Evolutionary conservation across 108 stramenopile species (phyloP), one percentile per base, ranked within the genome.

Genomic region (Cyclotella sp.): DNA sequence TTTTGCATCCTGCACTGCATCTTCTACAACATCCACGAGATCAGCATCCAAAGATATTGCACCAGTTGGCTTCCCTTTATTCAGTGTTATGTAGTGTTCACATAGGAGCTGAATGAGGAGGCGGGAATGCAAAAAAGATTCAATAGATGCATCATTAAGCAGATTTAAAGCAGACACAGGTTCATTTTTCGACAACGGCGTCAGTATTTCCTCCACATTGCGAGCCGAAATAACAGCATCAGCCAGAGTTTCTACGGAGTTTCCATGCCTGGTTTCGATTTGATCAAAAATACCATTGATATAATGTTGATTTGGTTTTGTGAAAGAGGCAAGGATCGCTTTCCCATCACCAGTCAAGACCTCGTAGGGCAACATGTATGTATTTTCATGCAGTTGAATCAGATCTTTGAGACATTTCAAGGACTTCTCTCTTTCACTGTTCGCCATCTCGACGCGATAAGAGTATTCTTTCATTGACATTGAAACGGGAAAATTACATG

Each of bases 1-100:
- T 21, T 76, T 77, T 27, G 93, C 89, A 73, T 94, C 91, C 22
- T 86, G 85, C 9, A 77, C 49, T n/a, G 93, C 91, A 68, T 88
- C 85, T 41, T 83, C 74, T 15, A 90, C 55, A 19, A 90, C 65
- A 27, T 84, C 80, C 10, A 63, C 43, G 18, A 91, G 29, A 47
- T 77, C 60, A 12, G 61, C 70, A 46, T 83, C 68, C 12, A 87
- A 67, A 12, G 85, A 70, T 21, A 93, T 54, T 42, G 85, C 89
- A 18, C 90, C 90, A 47, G 68, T 70, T 16, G 63, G 34, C 54
- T 83, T 84, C 9, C 77, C 75, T 54, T 86, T 86, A 49, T 75
- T 49, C 22, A 88, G 52, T 49, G 65, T 27, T 19, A 88, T 72
- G 49, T 85, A 85, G 70, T 95, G 93, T 62, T 92, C 89, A 62